These are phyloP conservation scores for Colletotrichum paranaense DNA, from an alignment of 2,329 filamentous ascomycete genomes.

Conservation along the genomic window DNA sequence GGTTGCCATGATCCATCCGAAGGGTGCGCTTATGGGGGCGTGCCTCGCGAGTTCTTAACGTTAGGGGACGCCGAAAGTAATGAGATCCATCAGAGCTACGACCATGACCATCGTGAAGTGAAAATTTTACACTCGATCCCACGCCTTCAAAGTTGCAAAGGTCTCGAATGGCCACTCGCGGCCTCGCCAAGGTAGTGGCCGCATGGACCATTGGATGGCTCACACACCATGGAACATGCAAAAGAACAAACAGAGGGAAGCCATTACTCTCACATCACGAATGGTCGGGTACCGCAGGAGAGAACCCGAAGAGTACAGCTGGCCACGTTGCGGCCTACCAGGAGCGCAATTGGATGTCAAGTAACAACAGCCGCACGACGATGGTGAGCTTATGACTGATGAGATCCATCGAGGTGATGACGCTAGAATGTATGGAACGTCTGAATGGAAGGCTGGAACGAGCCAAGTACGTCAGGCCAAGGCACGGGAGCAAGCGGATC, in stretches of 20 bases:
- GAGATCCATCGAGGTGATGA: conserved; percentile 30
- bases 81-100: conserved; percentile 32
- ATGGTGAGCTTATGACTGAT: conserved; percentile 36
- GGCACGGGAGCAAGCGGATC: conserved; percentile 34
- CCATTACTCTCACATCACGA: background rate
- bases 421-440: conserved; percentile 29
- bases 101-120: conserved; percentile 28
- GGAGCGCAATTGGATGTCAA: conserved; percentile 21
- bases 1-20: conserved; percentile 6
- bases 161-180: background rate
- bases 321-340: conserved; percentile 24
- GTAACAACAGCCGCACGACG: conserved; percentile 15
- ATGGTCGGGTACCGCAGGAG: conserved; percentile 17
- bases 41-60: conserved; percentile 36
- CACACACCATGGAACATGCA: conserved; percentile 3
- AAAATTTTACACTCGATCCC: conserved; percentile 26
- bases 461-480: conserved; percentile 24
- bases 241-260: background rate
- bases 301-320: background rate
- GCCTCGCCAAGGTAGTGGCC: background rate
- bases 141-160: background rate
- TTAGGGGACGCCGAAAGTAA: conserved; percentile 35
- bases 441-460: conserved; percentile 27
- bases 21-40: conserved; percentile 23
- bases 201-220: background rate